Conservation (phyloP, 371 early-diverging fungal genomes). For the Mortierella sp. region DNA sequence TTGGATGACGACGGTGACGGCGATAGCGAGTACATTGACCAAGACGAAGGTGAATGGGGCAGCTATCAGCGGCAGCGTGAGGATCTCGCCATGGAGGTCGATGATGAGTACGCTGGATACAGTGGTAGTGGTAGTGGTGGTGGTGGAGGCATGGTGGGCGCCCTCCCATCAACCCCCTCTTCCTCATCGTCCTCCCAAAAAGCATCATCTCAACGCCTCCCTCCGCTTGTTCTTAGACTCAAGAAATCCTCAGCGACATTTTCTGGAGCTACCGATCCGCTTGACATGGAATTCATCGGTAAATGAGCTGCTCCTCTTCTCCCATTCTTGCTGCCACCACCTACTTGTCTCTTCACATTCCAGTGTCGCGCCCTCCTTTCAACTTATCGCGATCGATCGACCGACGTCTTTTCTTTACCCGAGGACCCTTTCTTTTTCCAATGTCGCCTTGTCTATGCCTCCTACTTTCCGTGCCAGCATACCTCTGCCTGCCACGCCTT, state of each 20-base stretch:
- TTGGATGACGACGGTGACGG: slow-evolving; percentile 7
- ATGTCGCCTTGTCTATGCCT: background rate
- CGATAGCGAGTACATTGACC: slow-evolving; percentile 13
- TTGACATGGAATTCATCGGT: slow-evolving; percentile 52
- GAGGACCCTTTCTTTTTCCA: background rate
- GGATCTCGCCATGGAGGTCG: background rate
- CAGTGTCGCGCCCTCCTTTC: background rate
- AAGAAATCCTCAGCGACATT: slow-evolving; percentile 43
- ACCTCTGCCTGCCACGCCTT: background rate
- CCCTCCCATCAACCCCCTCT: slow-evolving; percentile 11
- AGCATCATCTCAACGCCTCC: slow-evolving; percentile 42
- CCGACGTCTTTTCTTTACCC: background rate
- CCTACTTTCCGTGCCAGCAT: background rate
- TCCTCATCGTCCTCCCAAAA: slow-evolving; percentile 16
- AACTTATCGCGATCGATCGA: background rate
- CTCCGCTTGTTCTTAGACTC: slow-evolving; percentile 45
- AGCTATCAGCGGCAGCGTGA: background rate
- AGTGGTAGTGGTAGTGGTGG: background rate
- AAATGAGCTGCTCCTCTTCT: slow-evolving; percentile 3
- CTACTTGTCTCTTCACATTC: background rate
- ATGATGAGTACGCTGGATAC: background rate
- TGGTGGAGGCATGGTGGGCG: slow-evolving; percentile 21
- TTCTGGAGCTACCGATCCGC: slow-evolving; percentile 40
- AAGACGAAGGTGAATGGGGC: slow-evolving; percentile 4
- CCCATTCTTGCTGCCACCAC: background rate